Conservation (phyloP, 257 asterid genomes). For the Scutellaria minor region DNA sequence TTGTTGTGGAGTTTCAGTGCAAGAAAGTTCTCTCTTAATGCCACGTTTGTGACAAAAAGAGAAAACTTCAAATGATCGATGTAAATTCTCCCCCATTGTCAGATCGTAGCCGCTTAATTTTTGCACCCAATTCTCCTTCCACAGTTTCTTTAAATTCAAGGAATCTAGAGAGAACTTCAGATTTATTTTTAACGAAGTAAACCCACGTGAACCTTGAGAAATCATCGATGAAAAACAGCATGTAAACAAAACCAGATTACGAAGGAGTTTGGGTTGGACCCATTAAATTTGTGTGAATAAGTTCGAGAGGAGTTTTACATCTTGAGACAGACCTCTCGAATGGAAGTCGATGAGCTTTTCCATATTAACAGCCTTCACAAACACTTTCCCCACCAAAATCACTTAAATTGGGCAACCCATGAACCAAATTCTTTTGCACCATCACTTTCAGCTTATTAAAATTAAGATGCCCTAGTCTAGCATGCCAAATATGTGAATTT, state of each 20-base stretch:
- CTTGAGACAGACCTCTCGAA: conserved; percentile 2
- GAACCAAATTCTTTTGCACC: conserved; percentile 1
- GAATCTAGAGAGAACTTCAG: conserved; percentile 13
- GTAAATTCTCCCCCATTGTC: conserved; percentile 20
- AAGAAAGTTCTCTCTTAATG: conserved; percentile 9
- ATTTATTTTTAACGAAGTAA: conserved; percentile 31
- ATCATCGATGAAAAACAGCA: conserved; percentile 26
- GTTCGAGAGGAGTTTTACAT: conserved; percentile 6
- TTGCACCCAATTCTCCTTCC: conserved; percentile 19
- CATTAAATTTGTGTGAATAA: conserved; percentile 10
- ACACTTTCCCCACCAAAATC: conserved; percentile 7
- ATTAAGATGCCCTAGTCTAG: conserved; percentile 25
- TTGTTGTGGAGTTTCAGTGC: not conserved
- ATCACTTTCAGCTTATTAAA: conserved; percentile 20
- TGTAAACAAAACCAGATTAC: not conserved
- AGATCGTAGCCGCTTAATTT: not conserved
- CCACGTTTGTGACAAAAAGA: not conserved
- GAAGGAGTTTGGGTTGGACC: conserved; percentile 26
- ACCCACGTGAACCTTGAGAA: conserved; percentile 27
- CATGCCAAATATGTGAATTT: conserved; percentile 14
- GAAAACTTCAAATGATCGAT: not conserved
- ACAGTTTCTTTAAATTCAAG: conserved; percentile 3
- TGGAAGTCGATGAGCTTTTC: conserved; percentile 10
- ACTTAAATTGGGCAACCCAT: conserved; percentile 2
- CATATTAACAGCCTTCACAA: conserved; percentile 22